Base-by-base conservation (phyloP, 139 green algal genomes). In the Closterium sp. region DNA sequence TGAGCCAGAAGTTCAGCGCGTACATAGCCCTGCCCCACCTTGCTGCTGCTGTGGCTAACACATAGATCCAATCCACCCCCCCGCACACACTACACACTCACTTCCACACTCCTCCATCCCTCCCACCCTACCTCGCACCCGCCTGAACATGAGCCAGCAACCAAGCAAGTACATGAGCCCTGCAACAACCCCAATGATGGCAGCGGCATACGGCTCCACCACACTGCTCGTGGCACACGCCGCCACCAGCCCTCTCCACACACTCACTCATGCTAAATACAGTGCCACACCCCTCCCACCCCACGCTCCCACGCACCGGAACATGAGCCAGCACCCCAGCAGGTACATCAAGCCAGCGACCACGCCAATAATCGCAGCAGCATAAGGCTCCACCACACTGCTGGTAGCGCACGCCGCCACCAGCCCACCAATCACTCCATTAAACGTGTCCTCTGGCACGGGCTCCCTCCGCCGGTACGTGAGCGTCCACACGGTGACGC, bases 291-390 rank as follows among this genome's bases (percentile, higher is more conserved):
- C 32, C 32, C 32, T 38, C 45, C 45, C 10, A 70, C 45, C 91
- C 21, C 94, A 96, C 27, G 95, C 96, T 31, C 94, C 88, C 84
- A 87, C 84, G 21, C 85, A 87, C 85, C 85, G 1, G 85, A 87
- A 87, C 90, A 93, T 90, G 31, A 29, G 0, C 90, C 90, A 93
- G 24, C 88, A 70, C 0, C 90, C 90, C 0, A 28, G 29, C 0
- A 93, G 32, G 62, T 93, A 93, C 79, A 45, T 42, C 13, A 91
- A 29, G 7, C 90, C 85, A 28, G 90, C 90, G 4, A 88, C 70
- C 97, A 95, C 85, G 31, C 97, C 98, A 88, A 96, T 96, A 85
- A 98, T 92, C 89, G 98, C 93, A 28, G 97, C 97, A 21, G 96
- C 97, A 96, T 97, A 99, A 5, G 96, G 94, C 91, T 96, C 88